A percentile compares a stretch with the other conserved stretches of the same genome.
Evolutionary conservation across 1,139 yeast species (phyloP).

Genomic region (Pichia sp.): DNA sequence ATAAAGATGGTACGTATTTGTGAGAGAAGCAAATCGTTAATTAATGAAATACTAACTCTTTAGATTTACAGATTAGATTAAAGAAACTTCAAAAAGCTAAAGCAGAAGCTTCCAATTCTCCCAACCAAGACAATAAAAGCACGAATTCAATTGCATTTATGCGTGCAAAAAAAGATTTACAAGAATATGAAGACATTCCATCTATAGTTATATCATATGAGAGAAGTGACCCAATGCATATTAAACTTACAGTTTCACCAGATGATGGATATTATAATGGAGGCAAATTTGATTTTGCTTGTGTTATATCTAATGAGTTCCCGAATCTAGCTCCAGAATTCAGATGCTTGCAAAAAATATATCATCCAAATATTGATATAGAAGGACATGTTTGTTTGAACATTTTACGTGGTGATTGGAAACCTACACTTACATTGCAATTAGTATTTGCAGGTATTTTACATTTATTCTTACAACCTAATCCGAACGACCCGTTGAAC

Average conservation of each 20-base stretch:
- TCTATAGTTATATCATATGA: constrained; percentile 14
- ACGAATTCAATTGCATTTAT: constrained; percentile 23
- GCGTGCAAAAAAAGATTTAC: constrained; percentile 28
- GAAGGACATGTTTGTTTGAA: constrained; percentile 91
- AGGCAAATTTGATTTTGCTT: constrained; percentile 64
- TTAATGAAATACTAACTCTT: constrained; percentile 4
- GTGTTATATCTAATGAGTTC: constrained; percentile 61
- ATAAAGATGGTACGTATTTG: background rate
- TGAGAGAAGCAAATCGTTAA: background rate
- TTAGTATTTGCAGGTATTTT: constrained; percentile 80
- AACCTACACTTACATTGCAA: constrained; percentile 82
- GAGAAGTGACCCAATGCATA: constrained; percentile 40
- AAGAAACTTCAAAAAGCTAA: constrained; percentile 27
- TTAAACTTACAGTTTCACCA: constrained; percentile 59
- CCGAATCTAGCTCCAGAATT: constrained; percentile 95
- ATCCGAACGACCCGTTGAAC: constrained; percentile 87
- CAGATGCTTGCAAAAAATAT: constrained; percentile 62
- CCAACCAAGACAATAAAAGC: constrained; percentile 6
- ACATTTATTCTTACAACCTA: constrained; percentile 83
- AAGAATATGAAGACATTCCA: constrained; percentile 27
- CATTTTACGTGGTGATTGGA: constrained; percentile 92
- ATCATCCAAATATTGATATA: constrained; percentile 89
- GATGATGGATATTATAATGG: constrained; percentile 72
- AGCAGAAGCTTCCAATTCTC: constrained; percentile 9
- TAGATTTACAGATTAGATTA: constrained; percentile 21